phyloP scores from a whole-genome alignment of 169 alveolate species.

The Eimeria sp. region DNA sequence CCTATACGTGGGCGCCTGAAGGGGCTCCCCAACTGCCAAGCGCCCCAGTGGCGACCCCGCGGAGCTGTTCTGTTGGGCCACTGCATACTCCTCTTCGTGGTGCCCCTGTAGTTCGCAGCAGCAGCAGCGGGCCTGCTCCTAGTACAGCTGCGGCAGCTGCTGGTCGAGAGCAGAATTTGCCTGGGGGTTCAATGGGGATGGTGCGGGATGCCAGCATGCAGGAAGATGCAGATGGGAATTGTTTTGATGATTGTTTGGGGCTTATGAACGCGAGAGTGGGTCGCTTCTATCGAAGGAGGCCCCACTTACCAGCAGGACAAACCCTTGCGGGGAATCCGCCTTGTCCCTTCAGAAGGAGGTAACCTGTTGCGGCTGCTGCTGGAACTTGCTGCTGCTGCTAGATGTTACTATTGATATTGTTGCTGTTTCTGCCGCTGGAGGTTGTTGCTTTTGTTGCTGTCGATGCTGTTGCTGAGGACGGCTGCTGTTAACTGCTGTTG shows the following conservation, averaged over 20 bases:
- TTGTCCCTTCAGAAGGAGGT: slow-evolving; percentile 61
- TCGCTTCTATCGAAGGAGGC: slow-evolving; percentile 4
- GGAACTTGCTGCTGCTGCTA: background rate
- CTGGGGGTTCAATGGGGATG: background rate
- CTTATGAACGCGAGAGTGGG: slow-evolving; percentile 37
- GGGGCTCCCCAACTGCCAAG: background rate
- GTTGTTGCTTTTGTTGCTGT: background rate
- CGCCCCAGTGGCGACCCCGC: background rate
- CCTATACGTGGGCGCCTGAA: background rate
- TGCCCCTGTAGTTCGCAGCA: background rate
- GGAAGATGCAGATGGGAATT: slow-evolving; percentile 10
- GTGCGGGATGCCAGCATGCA: background rate
- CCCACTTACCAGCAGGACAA: background rate
- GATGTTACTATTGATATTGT: background rate
- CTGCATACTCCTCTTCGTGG: background rate
- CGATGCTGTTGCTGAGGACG: background rate
- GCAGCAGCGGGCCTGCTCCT: slow-evolving; percentile 5
- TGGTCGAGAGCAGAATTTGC: background rate
- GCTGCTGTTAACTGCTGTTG: background rate
- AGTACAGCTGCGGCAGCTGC: background rate
- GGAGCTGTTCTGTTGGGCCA: slow-evolving; percentile 48
- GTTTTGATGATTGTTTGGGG: slow-evolving; percentile 43
- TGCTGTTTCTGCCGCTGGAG: background rate
- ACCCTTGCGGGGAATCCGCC: background rate
- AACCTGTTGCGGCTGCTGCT: background rate